A percentile compares a stretch with the other conserved stretches of the same genome.
Conservation (phyloP, 2,329 filamentous ascomycete genomes). For the Pezicula rhizophila region DNA sequence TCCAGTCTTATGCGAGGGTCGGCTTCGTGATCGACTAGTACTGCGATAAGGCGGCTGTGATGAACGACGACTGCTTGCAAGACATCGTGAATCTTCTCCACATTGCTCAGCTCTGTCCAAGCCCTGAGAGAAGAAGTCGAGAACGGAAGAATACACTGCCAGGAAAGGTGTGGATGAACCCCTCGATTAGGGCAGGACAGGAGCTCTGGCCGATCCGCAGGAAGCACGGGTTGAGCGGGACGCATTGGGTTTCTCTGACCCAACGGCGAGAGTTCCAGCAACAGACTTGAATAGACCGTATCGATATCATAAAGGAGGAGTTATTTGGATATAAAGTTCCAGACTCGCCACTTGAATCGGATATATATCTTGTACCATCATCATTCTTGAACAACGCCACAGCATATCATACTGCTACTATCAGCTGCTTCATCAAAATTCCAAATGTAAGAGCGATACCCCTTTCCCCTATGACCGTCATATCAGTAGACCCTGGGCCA, state of each 20-base stretch:
- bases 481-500: not conserved
- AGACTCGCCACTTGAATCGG: not conserved
- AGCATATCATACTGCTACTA: not conserved
- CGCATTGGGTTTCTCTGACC: not conserved
- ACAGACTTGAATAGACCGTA: not conserved
- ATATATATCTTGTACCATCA: not conserved
- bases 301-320: not conserved
- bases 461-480: not conserved
- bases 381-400: not conserved
- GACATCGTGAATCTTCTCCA: conserved; percentile 22
- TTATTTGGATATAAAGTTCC: conserved; percentile 2
- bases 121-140: conserved; percentile 6
- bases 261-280: not conserved
- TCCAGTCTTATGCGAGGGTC: conserved; percentile 10
- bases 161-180: conserved; percentile 4
- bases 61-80: conserved; percentile 8
- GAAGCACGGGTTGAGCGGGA: not conserved
- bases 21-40: conserved; percentile 11
- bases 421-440: not conserved
- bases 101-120: conserved; percentile 10
- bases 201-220: not conserved
- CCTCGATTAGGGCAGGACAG: not conserved
- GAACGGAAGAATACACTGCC: conserved; percentile 15
- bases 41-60: conserved; percentile 20
- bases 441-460: not conserved